These are phyloP conservation scores for Lithohypha guttulata DNA, from an alignment of 2,329 filamentous ascomycete genomes.

Conservation along the genomic window DNA sequence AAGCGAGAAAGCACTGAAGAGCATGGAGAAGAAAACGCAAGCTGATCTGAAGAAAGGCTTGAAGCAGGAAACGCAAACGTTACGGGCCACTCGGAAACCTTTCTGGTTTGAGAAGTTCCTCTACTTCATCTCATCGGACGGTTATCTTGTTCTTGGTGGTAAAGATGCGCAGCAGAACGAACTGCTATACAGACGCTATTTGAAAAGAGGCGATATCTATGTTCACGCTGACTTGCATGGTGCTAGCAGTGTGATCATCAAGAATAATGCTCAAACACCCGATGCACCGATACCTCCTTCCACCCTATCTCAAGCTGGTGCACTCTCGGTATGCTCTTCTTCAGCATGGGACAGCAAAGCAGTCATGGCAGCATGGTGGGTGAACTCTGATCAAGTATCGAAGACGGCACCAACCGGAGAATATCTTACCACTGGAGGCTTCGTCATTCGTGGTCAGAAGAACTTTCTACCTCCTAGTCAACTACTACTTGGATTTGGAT, in stretches of 20 bases:
- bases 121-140: slow-evolving; percentile 92
- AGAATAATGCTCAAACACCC: slow-evolving; percentile 67
- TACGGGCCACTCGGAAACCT: slow-evolving; percentile 70
- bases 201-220: slow-evolving; percentile 83
- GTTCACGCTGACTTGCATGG: slow-evolving; percentile 82
- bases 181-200: slow-evolving; percentile 73
- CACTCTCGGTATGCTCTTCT: slow-evolving; percentile 72
- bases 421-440: slow-evolving; percentile 65
- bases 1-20: slow-evolving; percentile 73
- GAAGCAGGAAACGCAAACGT: slow-evolving; percentile 81
- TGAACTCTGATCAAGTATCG: slow-evolving; percentile 76
- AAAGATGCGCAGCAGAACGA: slow-evolving; percentile 86
- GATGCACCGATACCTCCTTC: slow-evolving; percentile 84
- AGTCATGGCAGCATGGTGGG: slow-evolving; percentile 94
- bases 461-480: slow-evolving; percentile 83
- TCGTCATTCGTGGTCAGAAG: slow-evolving; percentile 75
- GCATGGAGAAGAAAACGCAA: slow-evolving; percentile 76
- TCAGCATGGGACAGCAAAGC: slow-evolving; percentile 94
- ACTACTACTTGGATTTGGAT: slow-evolving; percentile 73
- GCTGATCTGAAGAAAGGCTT: slow-evolving; percentile 76
- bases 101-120: slow-evolving; percentile 97
- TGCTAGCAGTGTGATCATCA: slow-evolving; percentile 76
- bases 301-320: slow-evolving; percentile 82
- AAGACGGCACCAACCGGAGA: slow-evolving; percentile 74
- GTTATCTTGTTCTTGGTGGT: slow-evolving; percentile 81